phyloP scores from a whole-genome alignment of 2,329 filamentous ascomycete genomes.

The Chaetomiaceae sp. region DNA sequence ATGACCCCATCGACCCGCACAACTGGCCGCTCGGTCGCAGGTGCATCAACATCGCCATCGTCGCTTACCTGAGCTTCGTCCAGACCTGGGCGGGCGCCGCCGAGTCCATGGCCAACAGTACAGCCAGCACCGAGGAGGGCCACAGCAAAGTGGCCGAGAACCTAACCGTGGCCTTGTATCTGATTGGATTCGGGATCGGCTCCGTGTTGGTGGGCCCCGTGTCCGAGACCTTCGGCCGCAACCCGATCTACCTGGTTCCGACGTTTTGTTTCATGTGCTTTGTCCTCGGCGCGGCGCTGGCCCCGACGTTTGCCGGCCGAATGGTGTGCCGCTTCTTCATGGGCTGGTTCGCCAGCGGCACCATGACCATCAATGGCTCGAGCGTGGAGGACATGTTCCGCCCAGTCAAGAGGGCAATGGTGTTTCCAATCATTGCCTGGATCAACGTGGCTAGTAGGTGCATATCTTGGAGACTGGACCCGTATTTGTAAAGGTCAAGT shows the following conservation, averaged over 20 bases:
- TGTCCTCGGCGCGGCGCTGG: slow-evolving; percentile 41
- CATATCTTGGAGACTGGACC: background rate
- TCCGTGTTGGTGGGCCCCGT: slow-evolving; percentile 43
- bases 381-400: slow-evolving; percentile 43
- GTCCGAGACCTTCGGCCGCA: slow-evolving; percentile 43
- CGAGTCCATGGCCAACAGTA: slow-evolving; percentile 39
- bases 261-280: slow-evolving; percentile 42
- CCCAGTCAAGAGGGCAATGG: slow-evolving; percentile 41
- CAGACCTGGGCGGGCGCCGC: slow-evolving; percentile 44
- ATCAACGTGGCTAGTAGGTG: slow-evolving; percentile 33
- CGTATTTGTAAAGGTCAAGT: background rate
- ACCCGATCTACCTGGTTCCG: slow-evolving; percentile 42
- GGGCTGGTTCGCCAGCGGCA: slow-evolving; percentile 36
- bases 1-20: slow-evolving; percentile 33
- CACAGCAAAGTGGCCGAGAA: slow-evolving; percentile 39
- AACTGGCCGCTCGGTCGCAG: slow-evolving; percentile 35
- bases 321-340: slow-evolving; percentile 44
- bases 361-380: slow-evolving; percentile 35
- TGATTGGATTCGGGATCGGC: slow-evolving; percentile 44
- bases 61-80: slow-evolving; percentile 38
- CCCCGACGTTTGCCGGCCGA: slow-evolving; percentile 40
- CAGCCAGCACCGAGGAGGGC: slow-evolving; percentile 35
- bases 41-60: slow-evolving; percentile 30
- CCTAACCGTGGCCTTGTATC: slow-evolving; percentile 40
- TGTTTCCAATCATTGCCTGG: slow-evolving; percentile 45